These are phyloP conservation scores for Globisporangium paddicum DNA, from an alignment of 352 stramenopile species.

Conservation along the genomic window DNA sequence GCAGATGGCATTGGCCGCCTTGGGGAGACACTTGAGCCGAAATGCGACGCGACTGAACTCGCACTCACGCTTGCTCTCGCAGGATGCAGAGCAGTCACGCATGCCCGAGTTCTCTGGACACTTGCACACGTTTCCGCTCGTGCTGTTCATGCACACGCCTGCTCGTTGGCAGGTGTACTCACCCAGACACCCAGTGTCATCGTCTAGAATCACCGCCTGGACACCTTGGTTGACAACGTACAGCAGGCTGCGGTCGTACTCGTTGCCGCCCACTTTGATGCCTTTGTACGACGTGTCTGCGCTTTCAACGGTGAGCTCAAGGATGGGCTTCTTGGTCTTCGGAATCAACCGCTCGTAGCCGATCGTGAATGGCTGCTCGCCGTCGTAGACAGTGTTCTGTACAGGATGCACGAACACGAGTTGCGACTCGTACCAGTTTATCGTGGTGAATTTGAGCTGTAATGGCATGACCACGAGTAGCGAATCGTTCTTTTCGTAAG, in stretches of 20 bases:
- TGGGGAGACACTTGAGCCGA: slow-evolving; percentile 26
- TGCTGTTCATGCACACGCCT: slow-evolving; percentile 29
- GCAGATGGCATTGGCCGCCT: slow-evolving; percentile 25
- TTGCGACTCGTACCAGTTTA: slow-evolving; percentile 55
- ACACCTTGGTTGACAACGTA: slow-evolving; percentile 45
- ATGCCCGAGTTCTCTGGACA: slow-evolving; percentile 54
- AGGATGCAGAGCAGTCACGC: slow-evolving; percentile 43
- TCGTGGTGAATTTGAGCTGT: slow-evolving; percentile 36
- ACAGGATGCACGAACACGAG: slow-evolving; percentile 35
- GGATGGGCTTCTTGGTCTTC: slow-evolving; percentile 44
- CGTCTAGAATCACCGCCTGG: slow-evolving; percentile 39
- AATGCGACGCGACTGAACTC: slow-evolving; percentile 45
- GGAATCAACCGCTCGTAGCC: slow-evolving; percentile 44
- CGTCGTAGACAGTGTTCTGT: slow-evolving; percentile 49
- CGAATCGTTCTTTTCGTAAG: slow-evolving; percentile 26
- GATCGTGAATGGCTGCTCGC: slow-evolving; percentile 39
- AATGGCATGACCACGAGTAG: slow-evolving; percentile 39
- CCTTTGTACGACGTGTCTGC: slow-evolving; percentile 36
- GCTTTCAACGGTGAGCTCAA: slow-evolving; percentile 37
- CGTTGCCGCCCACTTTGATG: slow-evolving; percentile 46
- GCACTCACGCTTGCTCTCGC: slow-evolving; percentile 36
- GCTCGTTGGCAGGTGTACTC: slow-evolving; percentile 56
- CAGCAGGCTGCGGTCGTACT: slow-evolving; percentile 16
- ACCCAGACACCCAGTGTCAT: slow-evolving; percentile 58
- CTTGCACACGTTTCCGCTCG: slow-evolving; percentile 28